Evolutionary conservation across 2,329 filamentous ascomycete genomes (phyloP), one percentile per base, ranked within the genome.

Genomic region (Cercospora citrullina): DNA sequence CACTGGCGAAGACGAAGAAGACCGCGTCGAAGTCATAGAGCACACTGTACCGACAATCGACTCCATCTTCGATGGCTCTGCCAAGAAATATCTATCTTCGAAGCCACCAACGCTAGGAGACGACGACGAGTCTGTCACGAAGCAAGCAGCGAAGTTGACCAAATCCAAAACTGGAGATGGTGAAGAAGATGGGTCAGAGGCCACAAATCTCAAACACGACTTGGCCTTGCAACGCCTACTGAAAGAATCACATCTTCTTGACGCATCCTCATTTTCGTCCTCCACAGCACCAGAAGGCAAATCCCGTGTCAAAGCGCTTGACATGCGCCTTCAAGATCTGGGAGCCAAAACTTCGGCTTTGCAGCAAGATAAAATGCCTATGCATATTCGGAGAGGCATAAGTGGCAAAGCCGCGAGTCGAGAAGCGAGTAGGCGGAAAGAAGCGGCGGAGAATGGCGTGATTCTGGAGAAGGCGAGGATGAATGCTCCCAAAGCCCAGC

Each of bases 391-490:
- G 68, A 93, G 91, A 80, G 94, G 94, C n/a, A 97, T 98, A 68
- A 82, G 83, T 16, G 85, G 86, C 1, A 92, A 93, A 63, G 87
- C 87, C 23, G 83, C 79, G 1, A 80, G 83, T 30, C 87, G 87
- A 68, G 94, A 97, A 78, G 82, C 86, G 12, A 91, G 86, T 81
- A 83, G 94, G 62, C 84, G 94, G 42, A 84, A 84, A 48, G 92
- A 97, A 78, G 95, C 95, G 1, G 88, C 86, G 76, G 94, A 98
- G 84, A 96, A 94, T 74, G 95, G 94, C 5, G 89, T 98, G 73
- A 89, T 98, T 60, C 82, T 98, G 36, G 95, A 98, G 83, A 85
- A 84, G 69, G 78, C 76, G 66, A 76, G 79, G 65, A 59, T 31
- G 26, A 82, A 78, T 67, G 81, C 80, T 67, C 81, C 81, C 64